phyloP scores from a whole-genome alignment of 352 stramenopile species.

The Phytophthora cryptogea region DNA sequence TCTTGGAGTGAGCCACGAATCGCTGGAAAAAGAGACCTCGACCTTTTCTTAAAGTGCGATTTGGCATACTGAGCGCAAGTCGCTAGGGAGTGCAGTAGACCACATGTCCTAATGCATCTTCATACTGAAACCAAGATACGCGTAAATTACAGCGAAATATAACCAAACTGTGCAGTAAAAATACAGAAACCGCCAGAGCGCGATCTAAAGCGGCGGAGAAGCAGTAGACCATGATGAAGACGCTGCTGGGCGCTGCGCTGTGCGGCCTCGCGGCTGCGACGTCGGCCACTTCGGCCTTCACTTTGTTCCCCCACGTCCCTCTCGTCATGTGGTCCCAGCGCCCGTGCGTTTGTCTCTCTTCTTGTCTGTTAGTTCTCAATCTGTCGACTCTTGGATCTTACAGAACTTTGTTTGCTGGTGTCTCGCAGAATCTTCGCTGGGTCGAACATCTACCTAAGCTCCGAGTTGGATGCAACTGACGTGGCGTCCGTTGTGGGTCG shows the following conservation, averaged over 20 bases:
- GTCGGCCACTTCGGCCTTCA: constrained; percentile 20
- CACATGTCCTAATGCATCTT: not conserved
- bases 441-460: constrained; percentile 51
- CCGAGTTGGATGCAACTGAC: constrained; percentile 44
- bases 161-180: not conserved
- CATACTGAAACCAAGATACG: not conserved
- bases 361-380: not conserved
- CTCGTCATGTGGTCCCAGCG: constrained; percentile 71
- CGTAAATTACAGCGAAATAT: not conserved
- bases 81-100: not conserved
- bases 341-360: constrained; percentile 42
- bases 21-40: constrained; percentile 18
- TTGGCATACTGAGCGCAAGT: not conserved
- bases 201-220: constrained; percentile 30
- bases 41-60: constrained; percentile 1
- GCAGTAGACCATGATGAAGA: constrained; percentile 27
- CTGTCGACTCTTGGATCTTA: constrained; percentile 9
- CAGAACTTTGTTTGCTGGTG: not conserved
- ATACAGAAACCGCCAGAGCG: constrained; percentile 24
- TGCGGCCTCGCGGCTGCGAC: constrained; percentile 26
- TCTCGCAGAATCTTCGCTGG: constrained; percentile 48
- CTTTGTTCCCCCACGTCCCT: constrained; percentile 56
- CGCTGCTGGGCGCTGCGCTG: constrained; percentile 35
- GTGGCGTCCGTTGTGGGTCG: constrained; percentile 40
- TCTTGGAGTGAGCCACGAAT: constrained; percentile 39